Evolutionary conservation across 2,329 filamentous ascomycete genomes (phyloP), one percentile per base, ranked within the genome.

Genomic region (Penicillium sp.): DNA sequence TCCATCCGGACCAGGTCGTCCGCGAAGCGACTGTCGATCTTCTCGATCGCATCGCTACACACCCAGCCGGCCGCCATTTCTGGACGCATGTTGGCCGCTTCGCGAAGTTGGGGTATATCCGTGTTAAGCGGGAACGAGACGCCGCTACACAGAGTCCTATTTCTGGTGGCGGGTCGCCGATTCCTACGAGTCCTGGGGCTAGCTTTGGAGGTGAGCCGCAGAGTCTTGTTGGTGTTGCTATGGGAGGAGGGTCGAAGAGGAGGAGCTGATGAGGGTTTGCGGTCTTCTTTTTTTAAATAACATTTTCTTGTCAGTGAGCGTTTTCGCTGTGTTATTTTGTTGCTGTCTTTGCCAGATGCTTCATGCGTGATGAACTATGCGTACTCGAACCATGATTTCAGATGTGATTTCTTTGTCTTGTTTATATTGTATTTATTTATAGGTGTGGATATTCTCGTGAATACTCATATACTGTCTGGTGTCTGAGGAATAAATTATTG

Each of bases 51-150:
- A 87, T 99, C 54, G 85, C 87, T 64, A 87, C 89, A 57, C 93
- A 99, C 75, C 89, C 96, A 70, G 94, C 92, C 10, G 94, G 94
- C 1, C 84, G 92, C 68, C 91, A 97, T 76, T 97, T 94, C 83
- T 99, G 93, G 91, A 86, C 83, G 63, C 86, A 86, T 31, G 79
- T 99, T 49, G 94, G 92, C 57, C 83, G 91, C 44, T 99, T 97
- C 71, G 89, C 93, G 66, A 96, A 93, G 76, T 77, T 96, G 62
- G 93, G 90, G 3, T 96, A 89, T 69, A 87, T 89, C 64, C 84
- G 93, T 49, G 86, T 96, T 49, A 87, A 89, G 72, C 83, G 88
- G 59, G 91, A 87, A 57, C 78, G 76, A 58, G 77, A 80, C 39
- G 64, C 63, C 2, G 64, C 64, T 2, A 10, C 62, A 35, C 61